Percentiles rank a stretch among this genome's conserved stretches.
phyloP scores from a whole-genome alignment of 1,139 yeast species.

The Magnusiomyces suaveolens region DNA sequence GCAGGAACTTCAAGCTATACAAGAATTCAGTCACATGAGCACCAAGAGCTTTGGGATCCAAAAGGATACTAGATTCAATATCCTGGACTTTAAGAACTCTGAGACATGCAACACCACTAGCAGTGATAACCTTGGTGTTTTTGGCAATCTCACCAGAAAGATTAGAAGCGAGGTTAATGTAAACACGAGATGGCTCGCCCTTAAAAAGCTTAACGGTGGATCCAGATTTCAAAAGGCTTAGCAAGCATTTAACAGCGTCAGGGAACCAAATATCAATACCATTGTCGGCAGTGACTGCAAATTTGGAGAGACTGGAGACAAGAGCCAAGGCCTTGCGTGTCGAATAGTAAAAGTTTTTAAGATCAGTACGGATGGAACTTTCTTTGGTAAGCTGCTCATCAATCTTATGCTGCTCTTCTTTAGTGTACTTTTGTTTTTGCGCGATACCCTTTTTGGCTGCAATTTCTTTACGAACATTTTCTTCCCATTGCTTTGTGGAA shows the following conservation, averaged over 20 bases:
- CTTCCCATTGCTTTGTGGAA: constrained; percentile 87
- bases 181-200: constrained; percentile 27
- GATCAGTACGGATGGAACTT: constrained; percentile 40
- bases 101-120: constrained; percentile 53
- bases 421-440: constrained; percentile 48
- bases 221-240: constrained; percentile 36
- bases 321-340: constrained; percentile 45
- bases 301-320: constrained; percentile 43
- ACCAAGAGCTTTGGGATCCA: constrained; percentile 43
- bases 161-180: constrained; percentile 27
- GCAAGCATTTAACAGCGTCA: constrained; percentile 40
- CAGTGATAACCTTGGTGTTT: constrained; percentile 38
- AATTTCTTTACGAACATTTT: constrained; percentile 63
- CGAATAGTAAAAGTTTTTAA: constrained; percentile 35
- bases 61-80: constrained; percentile 32
- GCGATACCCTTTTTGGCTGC: constrained; percentile 40
- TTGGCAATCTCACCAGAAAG: constrained; percentile 42
- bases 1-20: constrained; percentile 66
- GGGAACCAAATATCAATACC: constrained; percentile 72
- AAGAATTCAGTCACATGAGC: constrained; percentile 55
- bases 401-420: constrained; percentile 61
- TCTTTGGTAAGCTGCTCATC: constrained; percentile 57
- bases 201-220: constrained; percentile 29
- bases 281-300: constrained; percentile 49
- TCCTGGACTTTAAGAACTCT: constrained; percentile 34